Conservation (phyloP, 768 basidiomycete species). For the Psilocybe sp. region DNA sequence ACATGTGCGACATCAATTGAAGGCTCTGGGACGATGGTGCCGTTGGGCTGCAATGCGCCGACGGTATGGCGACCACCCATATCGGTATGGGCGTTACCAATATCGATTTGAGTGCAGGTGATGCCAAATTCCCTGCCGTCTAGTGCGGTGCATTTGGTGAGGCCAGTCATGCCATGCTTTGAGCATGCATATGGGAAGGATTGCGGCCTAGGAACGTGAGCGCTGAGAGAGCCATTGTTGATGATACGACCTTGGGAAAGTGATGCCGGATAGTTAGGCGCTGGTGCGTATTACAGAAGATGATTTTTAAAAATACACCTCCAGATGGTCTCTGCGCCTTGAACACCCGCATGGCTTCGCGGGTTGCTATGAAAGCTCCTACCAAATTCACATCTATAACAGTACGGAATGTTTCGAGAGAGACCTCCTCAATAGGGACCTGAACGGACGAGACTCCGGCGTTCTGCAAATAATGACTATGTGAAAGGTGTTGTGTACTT, state of each 20-base stretch:
- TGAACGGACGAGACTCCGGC: slow-evolving; percentile 59
- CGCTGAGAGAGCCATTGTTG: slow-evolving; percentile 82
- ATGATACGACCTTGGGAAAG: slow-evolving; percentile 61
- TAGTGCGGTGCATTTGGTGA: slow-evolving; percentile 74
- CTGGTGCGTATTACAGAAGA: not conserved
- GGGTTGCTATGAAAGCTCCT: slow-evolving; percentile 73
- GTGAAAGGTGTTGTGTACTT: not conserved
- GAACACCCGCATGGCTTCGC: slow-evolving; percentile 72
- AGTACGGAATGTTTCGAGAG: slow-evolving; percentile 58
- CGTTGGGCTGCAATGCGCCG: slow-evolving; percentile 71
- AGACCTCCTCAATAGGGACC: slow-evolving; percentile 55
- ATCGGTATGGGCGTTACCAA: slow-evolving; percentile 76
- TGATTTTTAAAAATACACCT: slow-evolving; percentile 36
- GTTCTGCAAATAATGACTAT: slow-evolving; percentile 45
- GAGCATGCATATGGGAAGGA: slow-evolving; percentile 67
- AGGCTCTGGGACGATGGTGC: slow-evolving; percentile 52
- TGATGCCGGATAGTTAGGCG: not conserved
- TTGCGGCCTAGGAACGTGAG: slow-evolving; percentile 66
- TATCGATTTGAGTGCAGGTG: slow-evolving; percentile 79
- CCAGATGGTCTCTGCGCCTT: slow-evolving; percentile 71
- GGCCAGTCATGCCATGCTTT: slow-evolving; percentile 77
- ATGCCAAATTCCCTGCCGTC: slow-evolving; percentile 76
- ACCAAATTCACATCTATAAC: slow-evolving; percentile 72
- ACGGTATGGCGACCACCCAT: slow-evolving; percentile 45
- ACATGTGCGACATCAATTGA: slow-evolving; percentile 74